A percentile compares a stretch with the other conserved stretches of the same genome.
phyloP scores from a whole-genome alignment of 345 rosid genomes.

The Punica granatum region DNA sequence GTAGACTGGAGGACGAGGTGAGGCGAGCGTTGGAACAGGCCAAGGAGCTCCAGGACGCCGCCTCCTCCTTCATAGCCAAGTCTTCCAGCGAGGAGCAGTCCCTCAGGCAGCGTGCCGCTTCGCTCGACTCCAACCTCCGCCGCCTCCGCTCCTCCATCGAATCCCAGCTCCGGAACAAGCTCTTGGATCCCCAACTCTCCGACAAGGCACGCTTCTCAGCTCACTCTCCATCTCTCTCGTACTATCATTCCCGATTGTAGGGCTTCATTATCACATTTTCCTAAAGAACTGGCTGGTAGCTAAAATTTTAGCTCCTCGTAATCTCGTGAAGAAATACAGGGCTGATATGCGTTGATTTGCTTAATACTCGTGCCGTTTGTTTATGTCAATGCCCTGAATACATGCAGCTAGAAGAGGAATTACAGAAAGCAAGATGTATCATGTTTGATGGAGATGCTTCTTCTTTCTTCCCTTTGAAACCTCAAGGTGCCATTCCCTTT shows the following conservation, averaged over 20 bases:
- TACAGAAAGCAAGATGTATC: slow-evolving; percentile 66
- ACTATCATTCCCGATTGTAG: not conserved
- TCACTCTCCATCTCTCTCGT: not conserved
- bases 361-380: not conserved
- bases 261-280: not conserved
- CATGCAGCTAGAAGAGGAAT: slow-evolving; percentile 73
- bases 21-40: slow-evolving; percentile 56
- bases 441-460: slow-evolving; percentile 80
- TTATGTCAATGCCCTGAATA: not conserved
- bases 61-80: slow-evolving; percentile 42
- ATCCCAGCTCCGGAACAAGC: slow-evolving; percentile 26
- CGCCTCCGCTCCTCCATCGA: slow-evolving; percentile 46
- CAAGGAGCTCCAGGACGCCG: slow-evolving; percentile 70
- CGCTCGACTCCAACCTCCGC: slow-evolving; percentile 60
- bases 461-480: slow-evolving; percentile 60
- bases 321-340: not conserved
- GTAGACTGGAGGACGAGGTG: slow-evolving; percentile 57
- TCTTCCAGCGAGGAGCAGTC: slow-evolving; percentile 59
- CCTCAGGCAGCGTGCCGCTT: slow-evolving; percentile 57
- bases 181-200: slow-evolving; percentile 40
- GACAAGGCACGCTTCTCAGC: slow-evolving; percentile 41
- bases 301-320: not conserved
- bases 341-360: not conserved
- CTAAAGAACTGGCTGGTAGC: not conserved
- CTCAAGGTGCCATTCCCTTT: slow-evolving; percentile 40